Evolutionary conservation across 192 early-diverging fungal genomes (phyloP), one percentile per base, ranked within the genome.

Genomic region (Coemansia sp.): DNA sequence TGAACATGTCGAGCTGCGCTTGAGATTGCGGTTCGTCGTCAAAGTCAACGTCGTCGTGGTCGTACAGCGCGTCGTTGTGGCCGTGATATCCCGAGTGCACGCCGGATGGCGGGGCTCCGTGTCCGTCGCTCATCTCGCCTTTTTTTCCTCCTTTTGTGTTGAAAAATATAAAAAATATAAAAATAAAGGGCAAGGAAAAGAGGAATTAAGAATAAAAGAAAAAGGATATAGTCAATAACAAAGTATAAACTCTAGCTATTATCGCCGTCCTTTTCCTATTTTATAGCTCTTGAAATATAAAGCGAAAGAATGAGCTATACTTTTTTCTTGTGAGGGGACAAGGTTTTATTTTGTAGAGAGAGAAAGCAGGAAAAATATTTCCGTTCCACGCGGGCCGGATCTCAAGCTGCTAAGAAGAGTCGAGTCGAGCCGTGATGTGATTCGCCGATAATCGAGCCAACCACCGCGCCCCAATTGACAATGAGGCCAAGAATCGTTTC

Each of bases 111-210:
- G 40, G 60, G 28, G 68, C 64, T 47, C 71, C 71, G 49, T 71
- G 66, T 63, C 77, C 65, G 51, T 80, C 77, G 62, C 62, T 73
- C 77, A 80, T 80, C 68, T 73, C 59, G 54, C 40, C 40, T 63
- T 58, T 57, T 65, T 57, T 49, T 20, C 48, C 48, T 49, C 48
- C 8, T 34, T 34, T 6, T 34, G 31, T 8, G 31, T 8, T 34
- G 31, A 34, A 34, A 34, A 47, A 19, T 15, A 50, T 51, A 22
- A 70, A 38, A 62, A 58, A 40, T 48, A 49, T 38, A 57, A 57
- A 57, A 31, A 57, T 42, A 62, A 66, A 66, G 54, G 59, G 28
- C 49, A n/a, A 31, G 44, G 57, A 46, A n/a, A 54, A 19, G 20
- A 42, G 60, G n/a, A 70, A 48, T 26, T 53, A 60, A 60, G 48